A percentile compares a stretch with the other conserved stretches of the same genome.
Conservation (phyloP, 164 flowering plant species). For the grape (Vitis vinifera) region ASM3070453v1 NC_081811.1:4861001-4861500, state of each 20-base stretch:
- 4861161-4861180: neutral
- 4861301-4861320: slow-evolving; percentile 86
- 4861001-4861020: slow-evolving; percentile 99
- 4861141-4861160: neutral
- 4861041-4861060: slow-evolving; percentile 93
- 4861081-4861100: slow-evolving; percentile 85
- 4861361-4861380: slow-evolving; percentile 90
- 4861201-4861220: neutral
- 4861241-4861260: slow-evolving; percentile 41
- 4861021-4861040: slow-evolving; percentile 96
- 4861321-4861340: slow-evolving; percentile 89
- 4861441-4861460: neutral
- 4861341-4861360: slow-evolving; percentile 89
- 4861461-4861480: too few relatives aligned
- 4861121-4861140: slow-evolving; percentile 5
- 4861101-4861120: slow-evolving; percentile 70
- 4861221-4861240: neutral
- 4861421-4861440: neutral
- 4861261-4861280: slow-evolving; percentile 89
- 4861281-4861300: slow-evolving; percentile 66
- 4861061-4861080: slow-evolving; percentile 81
- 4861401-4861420: slow-evolving; percentile 14
- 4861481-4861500: too few relatives aligned
- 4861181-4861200: neutral
- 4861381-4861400: slow-evolving; percentile 95